Evolutionary conservation across 2,329 filamentous ascomycete species (phyloP).

Genomic region (Nemania sp.): DNA sequence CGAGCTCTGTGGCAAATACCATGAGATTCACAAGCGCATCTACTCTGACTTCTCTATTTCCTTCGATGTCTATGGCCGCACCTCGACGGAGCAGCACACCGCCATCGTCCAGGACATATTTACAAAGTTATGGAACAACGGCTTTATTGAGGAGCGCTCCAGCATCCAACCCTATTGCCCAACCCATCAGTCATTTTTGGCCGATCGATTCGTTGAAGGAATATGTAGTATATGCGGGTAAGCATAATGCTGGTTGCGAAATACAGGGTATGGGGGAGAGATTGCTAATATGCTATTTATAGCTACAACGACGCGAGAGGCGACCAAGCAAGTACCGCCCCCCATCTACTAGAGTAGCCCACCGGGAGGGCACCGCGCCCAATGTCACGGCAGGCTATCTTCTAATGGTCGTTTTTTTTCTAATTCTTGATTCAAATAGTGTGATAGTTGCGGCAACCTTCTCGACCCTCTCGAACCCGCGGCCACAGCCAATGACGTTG

Average conservation of each 20-base stretch:
- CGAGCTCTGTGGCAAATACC: conserved; percentile 92
- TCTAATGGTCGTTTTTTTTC: neutral
- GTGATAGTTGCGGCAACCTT: conserved; percentile 78
- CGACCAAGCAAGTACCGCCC: conserved; percentile 41
- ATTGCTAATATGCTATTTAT: neutral
- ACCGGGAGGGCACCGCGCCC: neutral
- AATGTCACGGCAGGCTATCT: neutral
- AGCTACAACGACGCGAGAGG: conserved; percentile 64
- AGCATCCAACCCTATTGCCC: conserved; percentile 94
- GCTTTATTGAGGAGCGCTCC: conserved; percentile 85
- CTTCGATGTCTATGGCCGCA: conserved; percentile 95
- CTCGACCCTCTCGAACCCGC: conserved; percentile 75
- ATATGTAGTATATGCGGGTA: conserved; percentile 70
- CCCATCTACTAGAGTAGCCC: neutral
- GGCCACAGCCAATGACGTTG: conserved; percentile 50
- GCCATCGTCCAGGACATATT: conserved; percentile 95
- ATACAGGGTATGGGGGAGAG: neutral
- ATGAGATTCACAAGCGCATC: conserved; percentile 87
- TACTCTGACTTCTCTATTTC: conserved; percentile 97
- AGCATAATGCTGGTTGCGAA: neutral
- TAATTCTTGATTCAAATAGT: conserved; percentile 51
- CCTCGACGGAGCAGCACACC: conserved; percentile 88
- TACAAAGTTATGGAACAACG: conserved; percentile 85
- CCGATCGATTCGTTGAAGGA: conserved; percentile 74
- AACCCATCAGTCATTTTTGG: conserved; percentile 78